phyloP scores from a whole-genome alignment of 169 alveolate genomes.

The Fabrea salina region DNA sequence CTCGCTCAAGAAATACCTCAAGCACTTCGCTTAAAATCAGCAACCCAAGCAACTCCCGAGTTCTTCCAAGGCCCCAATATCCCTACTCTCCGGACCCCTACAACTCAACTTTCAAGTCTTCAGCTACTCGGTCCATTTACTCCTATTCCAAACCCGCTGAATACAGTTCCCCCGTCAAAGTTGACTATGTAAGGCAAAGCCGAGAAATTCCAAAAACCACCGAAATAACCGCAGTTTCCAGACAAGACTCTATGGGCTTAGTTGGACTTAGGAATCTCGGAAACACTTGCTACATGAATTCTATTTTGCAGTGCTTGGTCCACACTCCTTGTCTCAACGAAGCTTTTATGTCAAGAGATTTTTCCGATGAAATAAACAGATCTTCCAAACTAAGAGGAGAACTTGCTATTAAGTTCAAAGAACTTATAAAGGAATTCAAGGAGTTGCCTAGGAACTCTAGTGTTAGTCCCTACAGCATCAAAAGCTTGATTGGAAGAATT shows the following conservation, averaged over 20 bases:
- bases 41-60: too few relatives aligned
- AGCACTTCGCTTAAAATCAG: too few relatives aligned
- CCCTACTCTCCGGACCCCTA: too few relatives aligned
- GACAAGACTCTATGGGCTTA: conserved; percentile 30
- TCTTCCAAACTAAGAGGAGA: background rate
- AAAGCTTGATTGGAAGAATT: background rate
- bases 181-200: too few relatives aligned
- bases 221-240: too few relatives aligned
- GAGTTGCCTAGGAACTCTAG: background rate
- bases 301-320: conserved; percentile 60
- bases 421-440: background rate
- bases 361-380: background rate
- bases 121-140: too few relatives aligned
- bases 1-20: too few relatives aligned
- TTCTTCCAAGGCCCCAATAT: too few relatives aligned
- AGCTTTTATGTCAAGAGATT: background rate
- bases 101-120: too few relatives aligned
- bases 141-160: too few relatives aligned
- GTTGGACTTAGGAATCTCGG: conserved; percentile 70
- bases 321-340: conserved; percentile 45
- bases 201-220: too few relatives aligned
- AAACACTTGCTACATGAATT: conserved; percentile 75
- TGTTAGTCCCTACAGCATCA: conserved; percentile 2
- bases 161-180: too few relatives aligned
- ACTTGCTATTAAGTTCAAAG: background rate